phyloP scores from a whole-genome alignment of 2,329 filamentous ascomycete species.

The Drechslera avenae region DNA sequence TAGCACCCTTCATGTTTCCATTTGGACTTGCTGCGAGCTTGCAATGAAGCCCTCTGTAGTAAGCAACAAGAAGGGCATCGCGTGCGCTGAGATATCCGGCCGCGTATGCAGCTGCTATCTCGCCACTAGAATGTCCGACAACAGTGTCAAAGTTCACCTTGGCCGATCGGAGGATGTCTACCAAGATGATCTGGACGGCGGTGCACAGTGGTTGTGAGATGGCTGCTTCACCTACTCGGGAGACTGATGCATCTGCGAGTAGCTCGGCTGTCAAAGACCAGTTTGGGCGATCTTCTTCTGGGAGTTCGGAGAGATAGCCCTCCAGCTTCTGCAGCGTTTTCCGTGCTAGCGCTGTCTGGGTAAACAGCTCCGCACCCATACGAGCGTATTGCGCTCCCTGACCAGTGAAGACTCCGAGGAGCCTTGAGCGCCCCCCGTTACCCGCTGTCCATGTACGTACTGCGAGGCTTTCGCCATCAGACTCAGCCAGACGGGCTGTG shows the following conservation, averaged over 20 bases:
- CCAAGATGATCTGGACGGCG: slow-evolving; percentile 27
- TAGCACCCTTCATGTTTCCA: background rate
- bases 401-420: slow-evolving; percentile 12
- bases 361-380: background rate
- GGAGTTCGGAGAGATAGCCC: background rate
- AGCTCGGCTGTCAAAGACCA: background rate
- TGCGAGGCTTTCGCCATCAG: background rate
- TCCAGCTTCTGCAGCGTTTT: background rate
- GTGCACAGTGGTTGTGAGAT: slow-evolving; percentile 29
- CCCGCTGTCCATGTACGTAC: background rate
- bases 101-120: slow-evolving; percentile 50
- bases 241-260: background rate
- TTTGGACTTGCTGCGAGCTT: background rate
- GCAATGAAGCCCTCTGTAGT: background rate
- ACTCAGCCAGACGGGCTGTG: background rate
- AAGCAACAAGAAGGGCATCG: background rate
- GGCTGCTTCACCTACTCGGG: slow-evolving; percentile 12
- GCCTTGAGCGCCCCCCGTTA: background rate
- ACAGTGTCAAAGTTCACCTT: slow-evolving; percentile 16
- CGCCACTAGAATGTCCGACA: slow-evolving; percentile 49
- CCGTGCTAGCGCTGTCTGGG: background rate
- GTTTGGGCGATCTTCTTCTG: background rate
- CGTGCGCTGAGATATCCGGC: slow-evolving; percentile 19
- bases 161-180: slow-evolving; percentile 6
- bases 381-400: slow-evolving; percentile 1